Conservation (phyloP, 2,329 filamentous ascomycete genomes). For the Neocatenulostroma microsporum region DNA sequence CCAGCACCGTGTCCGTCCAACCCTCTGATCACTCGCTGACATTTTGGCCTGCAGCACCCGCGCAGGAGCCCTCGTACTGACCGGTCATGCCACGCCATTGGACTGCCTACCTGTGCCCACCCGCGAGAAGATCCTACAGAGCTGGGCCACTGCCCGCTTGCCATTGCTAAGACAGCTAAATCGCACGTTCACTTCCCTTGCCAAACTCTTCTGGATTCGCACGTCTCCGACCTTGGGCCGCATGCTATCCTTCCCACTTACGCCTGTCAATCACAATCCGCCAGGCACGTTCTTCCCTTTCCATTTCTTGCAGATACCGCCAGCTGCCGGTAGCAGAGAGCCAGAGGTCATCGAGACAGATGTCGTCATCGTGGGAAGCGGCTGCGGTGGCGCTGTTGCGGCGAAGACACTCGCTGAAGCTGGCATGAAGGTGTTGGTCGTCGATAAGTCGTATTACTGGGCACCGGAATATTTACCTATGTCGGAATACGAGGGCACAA, state of each 20-base stretch:
- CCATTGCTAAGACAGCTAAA: slow-evolving; percentile 48
- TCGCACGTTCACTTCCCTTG: slow-evolving; percentile 49
- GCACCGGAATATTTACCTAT: slow-evolving; percentile 66
- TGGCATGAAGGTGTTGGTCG: slow-evolving; percentile 66
- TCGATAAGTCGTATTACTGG: slow-evolving; percentile 76
- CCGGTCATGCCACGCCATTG: slow-evolving; percentile 58
- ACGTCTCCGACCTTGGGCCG: slow-evolving; percentile 48
- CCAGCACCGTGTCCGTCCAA: too few species aligned
- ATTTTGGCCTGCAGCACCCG: slow-evolving; percentile 47
- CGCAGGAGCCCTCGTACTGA: slow-evolving; percentile 56
- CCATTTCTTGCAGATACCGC: slow-evolving; percentile 54
- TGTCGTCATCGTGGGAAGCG: slow-evolving; percentile 77
- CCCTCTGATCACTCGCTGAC: too few species aligned
- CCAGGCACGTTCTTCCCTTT: slow-evolving; percentile 47
- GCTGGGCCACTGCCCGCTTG: slow-evolving; percentile 55
- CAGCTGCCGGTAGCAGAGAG: slow-evolving; percentile 21
- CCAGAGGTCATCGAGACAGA: slow-evolving; percentile 65
- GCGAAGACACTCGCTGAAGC: slow-evolving; percentile 75
- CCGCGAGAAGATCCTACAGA: slow-evolving; percentile 54
- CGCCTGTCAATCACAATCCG: slow-evolving; percentile 48
- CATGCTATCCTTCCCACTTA: slow-evolving; percentile 52
- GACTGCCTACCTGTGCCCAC: slow-evolving; percentile 53
- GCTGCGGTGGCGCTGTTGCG: slow-evolving; percentile 73
- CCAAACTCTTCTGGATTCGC: slow-evolving; percentile 49
- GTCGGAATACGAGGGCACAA: slow-evolving; percentile 51